Percentiles rank a stretch among this genome's conserved stretches.
These are phyloP conservation scores for Buddleja alternifolia DNA, from an alignment of 257 asterid species.

Conservation along the genomic window DNA sequence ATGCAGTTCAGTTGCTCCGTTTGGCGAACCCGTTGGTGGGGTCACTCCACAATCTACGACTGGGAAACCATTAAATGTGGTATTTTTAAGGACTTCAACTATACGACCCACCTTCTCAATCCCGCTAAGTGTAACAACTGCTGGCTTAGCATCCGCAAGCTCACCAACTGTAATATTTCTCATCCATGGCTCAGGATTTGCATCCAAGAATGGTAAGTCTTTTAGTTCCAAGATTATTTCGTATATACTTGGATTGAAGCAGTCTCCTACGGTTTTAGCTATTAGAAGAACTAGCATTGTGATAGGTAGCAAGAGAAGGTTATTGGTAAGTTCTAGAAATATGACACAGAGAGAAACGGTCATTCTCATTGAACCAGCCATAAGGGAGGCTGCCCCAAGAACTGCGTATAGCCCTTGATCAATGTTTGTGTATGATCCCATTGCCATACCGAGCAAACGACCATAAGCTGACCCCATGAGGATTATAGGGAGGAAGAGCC, in stretches of 20 bases:
- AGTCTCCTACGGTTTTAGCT: conserved; percentile 89
- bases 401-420: conserved; percentile 86
- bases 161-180: conserved; percentile 85
- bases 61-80: conserved; percentile 88
- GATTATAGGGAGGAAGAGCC: conserved; percentile 89
- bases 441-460: conserved; percentile 71
- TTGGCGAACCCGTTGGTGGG: conserved; percentile 38
- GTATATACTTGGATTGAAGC: conserved; percentile 91
- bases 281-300: conserved; percentile 84
- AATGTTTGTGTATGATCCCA: conserved; percentile 75
- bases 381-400: conserved; percentile 89
- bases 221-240: conserved; percentile 84
- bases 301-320: conserved; percentile 86
- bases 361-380: conserved; percentile 99
- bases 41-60: conserved; percentile 55
- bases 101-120: conserved; percentile 77
- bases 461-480: conserved; percentile 93
- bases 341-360: conserved; percentile 89
- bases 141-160: conserved; percentile 72
- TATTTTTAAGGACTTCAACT: conserved; percentile 70
- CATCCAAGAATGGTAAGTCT: conserved; percentile 91
- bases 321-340: conserved; percentile 94
- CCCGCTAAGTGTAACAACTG: conserved; percentile 66
- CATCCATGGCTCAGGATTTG: conserved; percentile 96
- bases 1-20: conserved; percentile 58